Conservation (phyloP, 225 moss, liverwort and hornwort genomes). For the Physcomitrium patens region DNA sequence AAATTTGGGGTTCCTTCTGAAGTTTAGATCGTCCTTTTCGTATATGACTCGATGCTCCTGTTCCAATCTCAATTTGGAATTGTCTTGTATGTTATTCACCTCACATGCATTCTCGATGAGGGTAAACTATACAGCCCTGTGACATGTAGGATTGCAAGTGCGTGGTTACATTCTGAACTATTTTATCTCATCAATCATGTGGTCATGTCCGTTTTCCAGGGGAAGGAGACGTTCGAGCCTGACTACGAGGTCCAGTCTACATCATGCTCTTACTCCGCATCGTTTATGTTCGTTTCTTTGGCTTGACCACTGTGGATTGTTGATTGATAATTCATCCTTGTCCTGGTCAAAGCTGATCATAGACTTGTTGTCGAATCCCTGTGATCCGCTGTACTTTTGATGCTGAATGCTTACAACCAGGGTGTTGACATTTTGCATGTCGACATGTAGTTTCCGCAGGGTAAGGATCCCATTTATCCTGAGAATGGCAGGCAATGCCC, state of each 20-base stretch:
- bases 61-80: no score
- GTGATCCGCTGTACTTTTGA: no score
- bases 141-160: not conserved
- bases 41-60: not conserved
- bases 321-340: no score
- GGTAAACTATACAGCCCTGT: not conserved
- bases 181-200: slow-evolving; percentile 21
- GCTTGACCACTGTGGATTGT: not conserved
- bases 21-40: slow-evolving; percentile 5
- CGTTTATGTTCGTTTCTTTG: slow-evolving; percentile 10
- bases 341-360: no score
- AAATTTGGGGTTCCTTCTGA: not conserved
- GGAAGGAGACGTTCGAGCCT: slow-evolving; percentile 97
- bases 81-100: slow-evolving; percentile 13
- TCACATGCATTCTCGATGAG: slow-evolving; percentile 13
- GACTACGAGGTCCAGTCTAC: slow-evolving; percentile 71
- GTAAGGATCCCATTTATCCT: slow-evolving; percentile 88
- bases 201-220: slow-evolving; percentile 54
- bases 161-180: not conserved
- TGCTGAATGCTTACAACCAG: slow-evolving; percentile 9
- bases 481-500: slow-evolving; percentile 97
- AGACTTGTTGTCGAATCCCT: no score
- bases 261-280: not conserved
- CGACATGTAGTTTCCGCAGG: slow-evolving; percentile 64
- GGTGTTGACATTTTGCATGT: slow-evolving; percentile 33